Base-by-base conservation (phyloP, 140 eudicot species). In the Flaveria floridana region DNA sequence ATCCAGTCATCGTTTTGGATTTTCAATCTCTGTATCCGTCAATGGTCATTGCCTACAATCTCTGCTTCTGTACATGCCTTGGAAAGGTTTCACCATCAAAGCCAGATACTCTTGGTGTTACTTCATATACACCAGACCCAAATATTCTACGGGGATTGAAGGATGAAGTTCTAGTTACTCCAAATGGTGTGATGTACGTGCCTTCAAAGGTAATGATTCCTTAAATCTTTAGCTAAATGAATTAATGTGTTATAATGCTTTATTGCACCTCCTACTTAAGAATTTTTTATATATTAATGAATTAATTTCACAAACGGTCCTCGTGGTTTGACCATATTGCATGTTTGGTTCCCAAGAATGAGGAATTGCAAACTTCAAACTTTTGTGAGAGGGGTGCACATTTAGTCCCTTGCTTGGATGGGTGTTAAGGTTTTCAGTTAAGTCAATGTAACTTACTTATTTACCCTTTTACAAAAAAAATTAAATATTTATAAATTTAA, bases 21-120 rank as follows among this genome's bases (percentile, higher is more conserved):
- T 94, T 94, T 79, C 97, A 94, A 77, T 90, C 99, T 65, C 90
- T 94, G 25, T 94, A 94, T 91, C 99, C 97, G 77, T 94, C 99
- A 71, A 94, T 94, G 97, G 92, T 94, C 26, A 94, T 94, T 65
- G 97, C 95, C 53, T 94, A 94, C 80, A 90, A 94, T 77, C 99
- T 94, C 59, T 94, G 99, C 85, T 94, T 86, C 83, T 94, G 85
- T 78, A 94, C 99, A 44, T 94, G 99, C 78, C 96, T 94, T 9
- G 99, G 96, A 10, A 94, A 90, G 76, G 80, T 88, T 28, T 79
- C 70, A 58, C 95, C 96, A 69, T 68, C 95, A 67, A 90, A 84
- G 80, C 85, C 84, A 62, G 75, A 91, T 61, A 85, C 85, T 6
- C 95, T 94, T 41, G 99, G 99, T 37, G 99, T 94, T 75, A 84